Evolutionary conservation across 1,284 basidiomycete species (phyloP), one percentile per base, ranked within the genome.

Genomic region (Leccinum subspadiceum): DNA sequence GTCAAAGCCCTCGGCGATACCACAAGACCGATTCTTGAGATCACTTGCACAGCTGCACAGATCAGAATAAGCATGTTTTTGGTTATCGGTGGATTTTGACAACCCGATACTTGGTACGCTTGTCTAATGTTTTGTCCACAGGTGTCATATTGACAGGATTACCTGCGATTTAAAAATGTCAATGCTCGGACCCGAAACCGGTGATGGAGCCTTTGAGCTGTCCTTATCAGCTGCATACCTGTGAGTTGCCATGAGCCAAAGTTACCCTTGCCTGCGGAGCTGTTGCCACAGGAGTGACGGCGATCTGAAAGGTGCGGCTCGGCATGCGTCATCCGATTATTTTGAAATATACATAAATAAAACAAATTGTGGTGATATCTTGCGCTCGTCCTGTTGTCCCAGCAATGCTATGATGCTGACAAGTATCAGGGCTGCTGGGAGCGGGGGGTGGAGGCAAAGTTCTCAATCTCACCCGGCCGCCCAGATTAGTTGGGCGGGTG

Each of bases 1-100:
- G 39, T 59, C 39, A 29, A 46, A 53, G 26, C 37, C 60, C 66
- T 64, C 61, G 67, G 67, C 9, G 66, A 65, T 70, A 56, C 51
- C 58, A 51, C 24, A 24, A 44, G 33, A 20, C 24, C 48, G 29
- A 57, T 31, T 51, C 41, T n/a, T 8, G 29, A 54, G 53, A 50
- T 53, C 13, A 48, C 31, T 22, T 46, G 17, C n/a, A 15, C 59
- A 24, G 39, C 31, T 20, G 46, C 56, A 33, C 59, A 31, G 15
- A 52, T 54, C 53, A 59, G 54, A 63, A 53, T 35, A 31, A 53
- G 46, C 13, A 24, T 49, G 13, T 49, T 24, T 49, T 24, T 48
- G 46, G 22, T 12, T 20, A 22, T 49, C 22, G 15, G 12, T 50
- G 31, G 49, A 54, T 56, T 53, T 60, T 54, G 15, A 52, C 31